Percentiles rank a stretch among this genome's conserved stretches.
phyloP scores from a whole-genome alignment of 805 yeast genomes.

The Candida mattraensis region DNA sequence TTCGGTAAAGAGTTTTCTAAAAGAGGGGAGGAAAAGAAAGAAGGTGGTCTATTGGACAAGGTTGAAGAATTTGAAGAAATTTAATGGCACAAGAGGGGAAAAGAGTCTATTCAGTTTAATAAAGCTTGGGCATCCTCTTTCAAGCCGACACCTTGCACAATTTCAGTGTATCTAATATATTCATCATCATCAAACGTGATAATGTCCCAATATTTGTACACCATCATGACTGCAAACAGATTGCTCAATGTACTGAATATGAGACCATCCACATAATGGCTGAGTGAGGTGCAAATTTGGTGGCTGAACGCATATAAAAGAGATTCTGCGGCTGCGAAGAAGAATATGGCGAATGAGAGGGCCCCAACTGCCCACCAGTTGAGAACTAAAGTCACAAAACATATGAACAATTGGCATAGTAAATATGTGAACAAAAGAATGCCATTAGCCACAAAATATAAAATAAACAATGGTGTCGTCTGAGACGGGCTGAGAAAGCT shows the following conservation, averaged over 20 bases:
- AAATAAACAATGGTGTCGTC: constrained; percentile 68
- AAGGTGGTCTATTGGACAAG: constrained; percentile 31
- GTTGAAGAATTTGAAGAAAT: constrained; percentile 29
- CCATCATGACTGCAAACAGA: constrained; percentile 86
- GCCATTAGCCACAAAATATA: constrained; percentile 72
- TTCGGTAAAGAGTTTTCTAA: constrained; percentile 59
- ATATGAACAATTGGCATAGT: constrained; percentile 65
- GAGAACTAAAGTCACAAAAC: constrained; percentile 58
- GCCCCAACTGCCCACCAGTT: constrained; percentile 92
- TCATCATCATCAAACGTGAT: constrained; percentile 93
- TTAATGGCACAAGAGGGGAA: constrained; percentile 6
- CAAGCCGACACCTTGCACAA: constrained; percentile 22
- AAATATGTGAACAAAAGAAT: constrained; percentile 61
- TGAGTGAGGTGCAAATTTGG: constrained; percentile 63
- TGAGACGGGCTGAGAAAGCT: constrained; percentile 46
- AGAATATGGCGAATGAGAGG: constrained; percentile 63
- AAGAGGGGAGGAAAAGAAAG: constrained; percentile 46
- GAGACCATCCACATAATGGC: constrained; percentile 89
- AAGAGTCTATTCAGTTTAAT: constrained; percentile 4
- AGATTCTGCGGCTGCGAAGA: constrained; percentile 81
- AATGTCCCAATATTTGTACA: constrained; percentile 95
- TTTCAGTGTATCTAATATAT: constrained; percentile 46
- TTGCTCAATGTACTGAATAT: constrained; percentile 83
- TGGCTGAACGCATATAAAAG: constrained; percentile 68
- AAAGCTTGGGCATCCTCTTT: constrained; percentile 20